Conservation (phyloP, 2,329 filamentous ascomycete genomes). For the Elsinoe batatas region DNA sequence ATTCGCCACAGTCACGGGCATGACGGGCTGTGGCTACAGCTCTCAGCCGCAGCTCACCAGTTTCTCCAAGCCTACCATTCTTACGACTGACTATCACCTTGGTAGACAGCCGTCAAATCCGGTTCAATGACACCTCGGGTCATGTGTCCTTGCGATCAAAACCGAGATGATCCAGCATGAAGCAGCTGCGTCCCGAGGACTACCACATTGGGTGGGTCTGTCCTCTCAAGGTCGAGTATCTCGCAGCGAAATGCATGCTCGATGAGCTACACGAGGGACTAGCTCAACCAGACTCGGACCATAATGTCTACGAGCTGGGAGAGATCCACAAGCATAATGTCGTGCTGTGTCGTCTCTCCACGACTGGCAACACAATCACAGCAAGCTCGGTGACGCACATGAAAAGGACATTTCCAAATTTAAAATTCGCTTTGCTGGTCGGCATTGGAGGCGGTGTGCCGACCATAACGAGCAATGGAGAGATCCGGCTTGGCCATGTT, state of each 20-base stretch:
- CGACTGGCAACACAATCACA: constrained; percentile 10
- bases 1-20: no score
- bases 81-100: no score
- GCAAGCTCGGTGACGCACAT: constrained; percentile 13
- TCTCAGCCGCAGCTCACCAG: no score
- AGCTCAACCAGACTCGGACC: constrained; percentile 4
- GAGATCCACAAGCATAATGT: constrained; percentile 15
- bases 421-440: constrained; percentile 14
- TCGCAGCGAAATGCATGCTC: constrained; percentile 18
- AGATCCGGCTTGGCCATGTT: constrained; percentile 12
- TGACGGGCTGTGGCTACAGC: no score
- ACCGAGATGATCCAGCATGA: background rate
- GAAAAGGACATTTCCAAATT: constrained; percentile 1
- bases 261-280: constrained; percentile 17
- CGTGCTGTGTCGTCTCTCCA: background rate
- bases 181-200: constrained; percentile 10
- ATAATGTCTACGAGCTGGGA: constrained; percentile 16
- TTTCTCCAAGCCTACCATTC: no score
- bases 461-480: background rate
- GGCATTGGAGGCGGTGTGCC: constrained; percentile 15
- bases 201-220: constrained; percentile 22
- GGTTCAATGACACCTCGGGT: no score
- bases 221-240: constrained; percentile 17
- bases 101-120: no score
- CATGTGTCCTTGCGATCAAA: no score